These are phyloP conservation scores for Diaporthe vaccinii DNA, from an alignment of 2,329 filamentous ascomycete genomes.

Conservation along the genomic window DNA sequence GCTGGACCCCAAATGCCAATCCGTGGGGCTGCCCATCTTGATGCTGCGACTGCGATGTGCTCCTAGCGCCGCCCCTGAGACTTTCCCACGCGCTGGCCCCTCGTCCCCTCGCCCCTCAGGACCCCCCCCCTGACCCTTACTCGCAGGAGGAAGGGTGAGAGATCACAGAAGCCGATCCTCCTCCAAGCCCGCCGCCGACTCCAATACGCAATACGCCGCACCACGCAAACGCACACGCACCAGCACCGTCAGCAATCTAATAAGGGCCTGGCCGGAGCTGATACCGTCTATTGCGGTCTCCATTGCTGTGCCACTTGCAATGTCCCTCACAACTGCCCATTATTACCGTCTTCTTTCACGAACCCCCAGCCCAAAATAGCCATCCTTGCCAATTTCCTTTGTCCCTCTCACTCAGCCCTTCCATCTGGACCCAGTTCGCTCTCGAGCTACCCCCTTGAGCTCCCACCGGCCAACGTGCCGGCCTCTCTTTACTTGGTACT, in stretches of 20 bases:
- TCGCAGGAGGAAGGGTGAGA: slow-evolving; percentile 9
- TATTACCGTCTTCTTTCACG: slow-evolving; percentile 19
- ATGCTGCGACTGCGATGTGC: slow-evolving; percentile 34
- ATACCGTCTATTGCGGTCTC: slow-evolving; percentile 23
- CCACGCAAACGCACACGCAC: background rate
- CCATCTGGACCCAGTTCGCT: background rate
- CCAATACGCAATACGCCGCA: slow-evolving; percentile 31
- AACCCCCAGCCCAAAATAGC: slow-evolving; percentile 30
- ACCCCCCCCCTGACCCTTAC: slow-evolving; percentile 16
- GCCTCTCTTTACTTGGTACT: slow-evolving; percentile 30
- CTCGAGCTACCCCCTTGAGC: slow-evolving; percentile 32
- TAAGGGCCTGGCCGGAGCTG: slow-evolving; percentile 15
- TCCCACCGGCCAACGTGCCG: slow-evolving; percentile 20
- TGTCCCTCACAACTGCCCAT: slow-evolving; percentile 27
- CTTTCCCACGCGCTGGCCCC: slow-evolving; percentile 20
- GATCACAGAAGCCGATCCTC: slow-evolving; percentile 28
- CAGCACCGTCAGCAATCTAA: slow-evolving; percentile 30
- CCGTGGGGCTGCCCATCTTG: slow-evolving; percentile 26
- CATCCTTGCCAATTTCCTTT: slow-evolving; percentile 24
- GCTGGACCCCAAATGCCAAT: slow-evolving; percentile 31
- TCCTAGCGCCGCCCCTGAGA: slow-evolving; percentile 38
- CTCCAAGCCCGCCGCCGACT: background rate
- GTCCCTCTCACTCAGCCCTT: slow-evolving; percentile 18
- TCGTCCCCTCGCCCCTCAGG: background rate
- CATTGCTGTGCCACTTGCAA: slow-evolving; percentile 35